Base-by-base conservation (phyloP, 2,329 filamentous ascomycete genomes). In the Neopestalotiopsis rosae region DNA sequence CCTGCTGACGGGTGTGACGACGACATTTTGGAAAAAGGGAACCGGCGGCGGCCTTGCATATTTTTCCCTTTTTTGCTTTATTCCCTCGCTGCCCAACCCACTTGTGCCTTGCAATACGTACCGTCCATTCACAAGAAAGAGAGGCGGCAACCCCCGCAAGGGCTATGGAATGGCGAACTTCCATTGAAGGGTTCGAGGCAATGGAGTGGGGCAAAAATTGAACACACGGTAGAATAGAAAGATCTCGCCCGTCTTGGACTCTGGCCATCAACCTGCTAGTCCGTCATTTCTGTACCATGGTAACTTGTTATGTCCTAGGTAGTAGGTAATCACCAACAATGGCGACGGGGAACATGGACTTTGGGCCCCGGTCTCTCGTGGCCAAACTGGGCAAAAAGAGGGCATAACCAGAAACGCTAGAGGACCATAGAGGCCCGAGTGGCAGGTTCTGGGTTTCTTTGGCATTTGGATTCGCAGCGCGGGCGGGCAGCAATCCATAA, bases 141-240 rank as follows among this genome's bases (percentile, higher is more conserved):
- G 45, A 20, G 17, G 45, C 17, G 17, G 45, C 45, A 52, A 17
- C 45, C 45, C 45, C 45, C 45, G 45, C 45, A 52, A 52, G 20
- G 20, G 45, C 14, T n/a, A 52, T 52, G 20, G 45, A 52, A 52
- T 17, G 45, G 45, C 45, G 45, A 52, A 52, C 34, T 52, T n/a
- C 45, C 17, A 20, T 17, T 20, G 45, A 52, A 52, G 45, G 45
- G 45, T 52, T 38, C 45, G 45, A 52, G 45, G 45, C 45, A n/a
- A 38, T 20, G 45, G 45, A 17, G 45, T 52, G 45, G 45, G 45
- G 45, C 45, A 17, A 52, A 20, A 52, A 20, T 52, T n/a, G 45
- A 52, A 52, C 45, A 52, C 45, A 52, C 45, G 45, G 45, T 24
- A 52, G n/a, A 52, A 52, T n/a, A 52, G 45, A 52, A 52, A 52